Evolutionary conservation across 2,329 filamentous ascomycete genomes (phyloP), one percentile per base, ranked within the genome.

Genomic region (Alternaria sp.): DNA sequence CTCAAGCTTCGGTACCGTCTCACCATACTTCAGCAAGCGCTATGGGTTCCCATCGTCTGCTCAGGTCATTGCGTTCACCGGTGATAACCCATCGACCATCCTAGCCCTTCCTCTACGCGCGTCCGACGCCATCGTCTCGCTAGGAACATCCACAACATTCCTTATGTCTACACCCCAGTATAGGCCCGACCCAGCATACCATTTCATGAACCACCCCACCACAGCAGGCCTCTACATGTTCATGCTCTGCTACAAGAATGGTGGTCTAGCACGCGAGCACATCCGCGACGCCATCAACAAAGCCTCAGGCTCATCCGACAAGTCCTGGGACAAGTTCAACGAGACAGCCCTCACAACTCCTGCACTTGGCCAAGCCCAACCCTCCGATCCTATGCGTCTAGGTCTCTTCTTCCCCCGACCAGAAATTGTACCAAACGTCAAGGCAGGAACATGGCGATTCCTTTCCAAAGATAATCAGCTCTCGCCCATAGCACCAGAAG

Each of bases 241-340:
- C 82, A 99, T 99, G 96, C 89, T 99, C 36, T 99, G 96, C 86
- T 99, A 98, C 85, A 98, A 98, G 83, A 99, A 99, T 81, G 96
- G 96, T 70, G 93, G 93, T 3, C 88, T 98, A 1, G 95, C 96
- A 2, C 91, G 96, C 47, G 96, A 99, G 79, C 90, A 92, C 73
- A 88, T 98, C 66, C 91, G 96, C 58, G 93, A 99, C 76, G 86
- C 88, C 0, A 88, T 98, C 56, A 91, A 93, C 65, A 81, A 82
- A 25, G 79, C 83, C 10, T 77, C 80, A 28, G 69, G 80, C 5
- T 54, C 66, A 26, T 45, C 64, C 3, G 85, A 76, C n/a, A 80
- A 90, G 59, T 83, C 85, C 11, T 99, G 96, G 96, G 87, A 88
- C 54, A 85, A 81, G 55, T 99, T 98, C 85, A 96, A 98, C 84